phyloP scores from a whole-genome alignment of 768 basidiomycete species.

The Imleria badia region DNA sequence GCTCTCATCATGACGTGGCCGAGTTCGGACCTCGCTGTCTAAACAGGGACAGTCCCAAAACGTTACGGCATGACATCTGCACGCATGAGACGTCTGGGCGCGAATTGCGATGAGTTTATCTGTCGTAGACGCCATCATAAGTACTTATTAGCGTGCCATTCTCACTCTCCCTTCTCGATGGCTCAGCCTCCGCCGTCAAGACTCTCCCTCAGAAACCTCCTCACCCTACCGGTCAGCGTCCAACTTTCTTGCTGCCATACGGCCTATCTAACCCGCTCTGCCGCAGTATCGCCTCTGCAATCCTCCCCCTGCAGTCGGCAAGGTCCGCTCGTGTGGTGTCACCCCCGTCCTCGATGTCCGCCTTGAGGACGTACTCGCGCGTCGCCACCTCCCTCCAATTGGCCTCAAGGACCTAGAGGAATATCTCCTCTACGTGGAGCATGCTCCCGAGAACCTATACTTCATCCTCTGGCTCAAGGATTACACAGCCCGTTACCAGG shows the following conservation, averaged over 20 bases:
- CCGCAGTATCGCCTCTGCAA: slow-evolving; percentile 54
- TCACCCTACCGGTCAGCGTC: slow-evolving; percentile 40
- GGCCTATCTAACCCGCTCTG: neutral
- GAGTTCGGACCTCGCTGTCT: slow-evolving; percentile 12
- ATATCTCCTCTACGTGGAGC: slow-evolving; percentile 79
- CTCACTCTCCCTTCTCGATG: slow-evolving; percentile 10
- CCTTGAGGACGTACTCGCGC: slow-evolving; percentile 72
- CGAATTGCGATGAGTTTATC: slow-evolving; percentile 16
- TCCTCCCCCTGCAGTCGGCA: slow-evolving; percentile 65
- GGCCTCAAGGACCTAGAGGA: slow-evolving; percentile 78
- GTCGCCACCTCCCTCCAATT: slow-evolving; percentile 77
- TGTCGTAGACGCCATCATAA: neutral
- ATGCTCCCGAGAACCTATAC: slow-evolving; percentile 76
- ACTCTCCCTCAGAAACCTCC: slow-evolving; percentile 35
- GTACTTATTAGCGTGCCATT: neutral
- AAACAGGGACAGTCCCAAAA: neutral
- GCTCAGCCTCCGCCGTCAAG: slow-evolving; percentile 30
- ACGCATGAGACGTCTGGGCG: neutral
- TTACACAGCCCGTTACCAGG: slow-evolving; percentile 52
- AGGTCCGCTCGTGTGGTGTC: slow-evolving; percentile 66
- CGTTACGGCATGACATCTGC: slow-evolving; percentile 8
- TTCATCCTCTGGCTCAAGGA: slow-evolving; percentile 82
- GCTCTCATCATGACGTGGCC: slow-evolving; percentile 5
- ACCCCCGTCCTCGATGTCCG: slow-evolving; percentile 67
- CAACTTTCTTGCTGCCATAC: fast-evolving